A percentile compares a stretch with the other conserved stretches of the same genome.
Conservation (phyloP, 2,329 filamentous ascomycete species). For the Monosporascus sp. region DNA sequence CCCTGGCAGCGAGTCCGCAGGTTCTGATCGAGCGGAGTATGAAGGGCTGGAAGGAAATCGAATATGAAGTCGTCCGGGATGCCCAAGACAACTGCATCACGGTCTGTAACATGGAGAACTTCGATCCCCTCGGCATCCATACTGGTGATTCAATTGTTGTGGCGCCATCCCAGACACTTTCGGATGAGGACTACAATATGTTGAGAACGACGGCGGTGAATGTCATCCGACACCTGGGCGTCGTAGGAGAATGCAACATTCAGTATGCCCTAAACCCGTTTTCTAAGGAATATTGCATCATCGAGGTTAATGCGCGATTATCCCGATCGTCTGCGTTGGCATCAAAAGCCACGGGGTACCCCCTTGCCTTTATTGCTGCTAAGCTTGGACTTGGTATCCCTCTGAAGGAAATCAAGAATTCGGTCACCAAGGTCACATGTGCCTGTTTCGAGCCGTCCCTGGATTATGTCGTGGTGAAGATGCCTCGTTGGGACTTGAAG, state of each 20-base stretch:
- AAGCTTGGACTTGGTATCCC: constrained; percentile 94
- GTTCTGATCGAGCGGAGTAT: constrained; percentile 96
- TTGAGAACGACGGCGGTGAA: constrained; percentile 94
- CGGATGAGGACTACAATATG: constrained; percentile 99
- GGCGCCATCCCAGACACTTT: constrained; percentile 91
- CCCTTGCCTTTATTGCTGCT: constrained; percentile 90
- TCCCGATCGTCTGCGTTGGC: constrained; percentile 93
- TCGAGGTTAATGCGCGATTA: constrained; percentile 95
- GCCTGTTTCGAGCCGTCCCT: constrained; percentile 98
- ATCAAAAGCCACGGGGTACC: constrained; percentile 96
- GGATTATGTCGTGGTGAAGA: constrained; percentile 98
- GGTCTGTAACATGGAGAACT: constrained; percentile 99
- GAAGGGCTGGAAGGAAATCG: constrained; percentile 99
- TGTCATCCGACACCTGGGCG: constrained; percentile 92
- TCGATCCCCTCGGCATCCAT: constrained; percentile 95
- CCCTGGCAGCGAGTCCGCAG: constrained; percentile 90
- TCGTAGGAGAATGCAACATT: constrained; percentile 98
- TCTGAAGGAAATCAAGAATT: constrained; percentile 93
- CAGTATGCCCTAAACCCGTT: constrained; percentile 96
- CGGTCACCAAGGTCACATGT: constrained; percentile 90
- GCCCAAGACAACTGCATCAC: constrained; percentile 97
- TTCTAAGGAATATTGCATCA: constrained; percentile 96
- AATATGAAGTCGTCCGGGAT: constrained; percentile 97
- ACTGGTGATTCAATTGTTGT: constrained; percentile 98
- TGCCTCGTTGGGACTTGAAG: constrained; percentile 97